Evolutionary conservation across 1,284 basidiomycete species (phyloP), one percentile per base, ranked within the genome.

Genomic region (Xanthoconium separans): DNA sequence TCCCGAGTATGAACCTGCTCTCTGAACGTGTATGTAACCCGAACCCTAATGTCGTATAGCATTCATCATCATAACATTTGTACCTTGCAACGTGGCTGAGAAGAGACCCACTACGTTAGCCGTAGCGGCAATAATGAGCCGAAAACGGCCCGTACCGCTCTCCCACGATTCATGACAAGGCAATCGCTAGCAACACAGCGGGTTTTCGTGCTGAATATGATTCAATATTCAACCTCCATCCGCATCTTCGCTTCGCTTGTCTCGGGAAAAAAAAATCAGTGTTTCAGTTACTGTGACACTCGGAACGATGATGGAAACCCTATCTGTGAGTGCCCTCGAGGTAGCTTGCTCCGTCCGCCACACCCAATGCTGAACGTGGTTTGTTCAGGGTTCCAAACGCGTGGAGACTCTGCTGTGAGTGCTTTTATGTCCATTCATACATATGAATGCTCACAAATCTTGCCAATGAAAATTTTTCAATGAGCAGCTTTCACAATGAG

Each of bases 401-500:
- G 54, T 85, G 87, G 78, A 27, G 27, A 27, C 4, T 73, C 70
- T 59, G 85, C 36, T 92, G 89, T 61, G 66, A 71, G 87, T 77
- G 46, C 42, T 50, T 40, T 31, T 58, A 54, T 54, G 53, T 57
- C 52, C 53, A 36, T 54, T 55, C 44, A 54, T 42, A n/a, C 22
- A 34, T 16, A 4, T 37, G 15, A 24, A 46, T 20, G 27, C 43
- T 68, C 44, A 52, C 39, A 42, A 50, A 48, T 40, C 41, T 37
- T 33, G 16, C 36, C 53, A 39, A 27, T 27, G 7, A 6, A 6
- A 27, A 53, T 61, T 45, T 50, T n/a, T 36, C 53, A 58, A 54
- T 56, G 51, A 20, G 7, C 57, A 93, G 91, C 71, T 63, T 91
- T 51, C 91, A 94, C 70, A 94, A 93, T 63, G 62, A 55, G 72